Evolutionary conservation across 345 rosid species (phyloP).

Genomic region (Salix koriyanagi): DNA sequence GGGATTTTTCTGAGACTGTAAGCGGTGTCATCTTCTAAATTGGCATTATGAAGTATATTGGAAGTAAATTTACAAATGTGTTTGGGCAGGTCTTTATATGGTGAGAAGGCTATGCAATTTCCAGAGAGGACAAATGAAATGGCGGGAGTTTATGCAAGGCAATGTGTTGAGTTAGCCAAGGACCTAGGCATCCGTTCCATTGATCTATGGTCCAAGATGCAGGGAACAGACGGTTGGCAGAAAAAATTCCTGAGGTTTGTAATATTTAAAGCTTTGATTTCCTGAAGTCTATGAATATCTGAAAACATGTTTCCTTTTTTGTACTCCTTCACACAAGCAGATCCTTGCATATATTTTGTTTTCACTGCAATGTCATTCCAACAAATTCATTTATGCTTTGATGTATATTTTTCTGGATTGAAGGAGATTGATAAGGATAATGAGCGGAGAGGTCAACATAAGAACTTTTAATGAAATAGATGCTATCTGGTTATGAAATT

Average conservation of each 20-base stretch:
- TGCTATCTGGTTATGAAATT: too few species aligned
- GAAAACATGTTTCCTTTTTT: not conserved
- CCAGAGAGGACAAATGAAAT: constrained; percentile 77
- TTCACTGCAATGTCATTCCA: too few species aligned
- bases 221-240: constrained; percentile 78
- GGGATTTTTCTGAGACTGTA: not conserved
- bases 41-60: not conserved
- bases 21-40: not conserved
- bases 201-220: constrained; percentile 88
- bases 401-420: too few species aligned
- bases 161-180: constrained; percentile 58
- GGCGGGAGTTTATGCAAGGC: constrained; percentile 67
- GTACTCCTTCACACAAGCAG: too few species aligned
- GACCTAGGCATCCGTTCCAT: constrained; percentile 54
- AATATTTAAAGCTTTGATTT: not conserved
- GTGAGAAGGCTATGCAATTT: constrained; percentile 62
- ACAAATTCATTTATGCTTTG: too few species aligned
- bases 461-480: too few species aligned
- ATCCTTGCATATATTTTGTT: too few species aligned
- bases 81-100: constrained; percentile 53
- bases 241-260: constrained; percentile 68
- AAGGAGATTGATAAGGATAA: too few species aligned
- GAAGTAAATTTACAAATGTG: not conserved
- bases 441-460: too few species aligned
- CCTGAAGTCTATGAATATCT: not conserved